Percentiles rank a stretch among this genome's conserved stretches.
phyloP scores from a whole-genome alignment of 371 early-diverging fungal species.

The Rhizopus arrhizus region DNA sequence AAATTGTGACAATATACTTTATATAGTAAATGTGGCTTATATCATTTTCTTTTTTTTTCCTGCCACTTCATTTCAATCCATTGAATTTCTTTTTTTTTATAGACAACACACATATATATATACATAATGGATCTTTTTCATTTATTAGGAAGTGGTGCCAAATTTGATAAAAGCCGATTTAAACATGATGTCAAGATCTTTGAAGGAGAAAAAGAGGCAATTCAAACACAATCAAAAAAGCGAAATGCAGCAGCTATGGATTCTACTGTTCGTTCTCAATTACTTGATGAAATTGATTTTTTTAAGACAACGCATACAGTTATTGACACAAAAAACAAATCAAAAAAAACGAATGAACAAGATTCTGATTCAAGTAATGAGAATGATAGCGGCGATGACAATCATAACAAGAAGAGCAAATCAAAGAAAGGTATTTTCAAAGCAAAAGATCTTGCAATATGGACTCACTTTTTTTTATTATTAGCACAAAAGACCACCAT shows the following conservation, averaged over 20 bases:
- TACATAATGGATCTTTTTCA: slow-evolving; percentile 76
- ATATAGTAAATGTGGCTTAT: slow-evolving; percentile 3
- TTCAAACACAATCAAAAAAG: slow-evolving; percentile 23
- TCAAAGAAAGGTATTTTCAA: background rate
- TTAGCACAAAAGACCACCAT: slow-evolving; percentile 14
- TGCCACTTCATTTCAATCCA: background rate
- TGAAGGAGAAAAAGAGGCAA: slow-evolving; percentile 44
- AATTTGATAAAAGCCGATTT: slow-evolving; percentile 81
- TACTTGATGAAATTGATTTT: slow-evolving; percentile 51
- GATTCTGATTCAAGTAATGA: background rate
- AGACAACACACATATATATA: background rate
- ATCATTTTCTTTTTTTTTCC: background rate
- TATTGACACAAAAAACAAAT: slow-evolving; percentile 8
- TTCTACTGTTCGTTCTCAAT: slow-evolving; percentile 38
- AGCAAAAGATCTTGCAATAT: background rate
- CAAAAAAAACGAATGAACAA: slow-evolving; percentile 9
- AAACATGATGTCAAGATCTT: slow-evolving; percentile 74
- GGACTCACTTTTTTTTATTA: background rate
- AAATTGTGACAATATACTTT: background rate
- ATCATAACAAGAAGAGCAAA: slow-evolving; percentile 1
- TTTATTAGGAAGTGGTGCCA: slow-evolving; percentile 80
- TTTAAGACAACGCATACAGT: slow-evolving; percentile 43
- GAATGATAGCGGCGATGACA: background rate
- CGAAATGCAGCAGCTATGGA: slow-evolving; percentile 41
- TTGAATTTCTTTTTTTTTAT: slow-evolving; percentile 7